A percentile compares a stretch with the other conserved stretches of the same genome.
Evolutionary conservation across 139 green algal species (phyloP).

Genomic region (Dunaliella primolecta): DNA sequence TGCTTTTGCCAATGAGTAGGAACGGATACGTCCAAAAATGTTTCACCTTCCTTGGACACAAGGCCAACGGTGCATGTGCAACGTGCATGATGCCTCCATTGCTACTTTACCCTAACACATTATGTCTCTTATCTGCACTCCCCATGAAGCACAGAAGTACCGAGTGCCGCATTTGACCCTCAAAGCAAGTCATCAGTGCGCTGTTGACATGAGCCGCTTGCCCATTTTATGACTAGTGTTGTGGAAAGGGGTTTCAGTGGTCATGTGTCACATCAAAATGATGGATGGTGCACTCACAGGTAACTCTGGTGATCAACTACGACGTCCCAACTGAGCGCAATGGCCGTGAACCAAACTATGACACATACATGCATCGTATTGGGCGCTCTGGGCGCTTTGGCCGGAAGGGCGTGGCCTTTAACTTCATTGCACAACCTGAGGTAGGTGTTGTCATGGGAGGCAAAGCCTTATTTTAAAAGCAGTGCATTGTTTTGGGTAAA

Average conservation of each 20-base stretch:
- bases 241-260: no score
- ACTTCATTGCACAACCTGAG: slow-evolving; percentile 64
- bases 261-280: no score
- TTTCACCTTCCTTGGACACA: background rate
- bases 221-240: no score
- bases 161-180: no score
- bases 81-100: no score
- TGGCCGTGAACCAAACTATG: slow-evolving; percentile 77
- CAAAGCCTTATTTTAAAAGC: background rate
- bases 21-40: background rate
- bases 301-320: slow-evolving; percentile 98
- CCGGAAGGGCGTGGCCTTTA: slow-evolving; percentile 93
- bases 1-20: background rate
- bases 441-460: slow-evolving; percentile 19
- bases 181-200: no score
- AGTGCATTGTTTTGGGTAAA: background rate
- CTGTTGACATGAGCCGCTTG: no score
- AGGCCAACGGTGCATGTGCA: no score
- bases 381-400: slow-evolving; percentile 93
- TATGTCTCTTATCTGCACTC: no score
- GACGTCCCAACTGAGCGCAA: slow-evolving; percentile 87
- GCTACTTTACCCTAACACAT: no score
- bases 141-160: no score
- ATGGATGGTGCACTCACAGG: slow-evolving; percentile 52
- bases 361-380: slow-evolving; percentile 99